Base-by-base conservation (phyloP, 78 protist genomes). In the Dictyostelium intermedium region DNA sequence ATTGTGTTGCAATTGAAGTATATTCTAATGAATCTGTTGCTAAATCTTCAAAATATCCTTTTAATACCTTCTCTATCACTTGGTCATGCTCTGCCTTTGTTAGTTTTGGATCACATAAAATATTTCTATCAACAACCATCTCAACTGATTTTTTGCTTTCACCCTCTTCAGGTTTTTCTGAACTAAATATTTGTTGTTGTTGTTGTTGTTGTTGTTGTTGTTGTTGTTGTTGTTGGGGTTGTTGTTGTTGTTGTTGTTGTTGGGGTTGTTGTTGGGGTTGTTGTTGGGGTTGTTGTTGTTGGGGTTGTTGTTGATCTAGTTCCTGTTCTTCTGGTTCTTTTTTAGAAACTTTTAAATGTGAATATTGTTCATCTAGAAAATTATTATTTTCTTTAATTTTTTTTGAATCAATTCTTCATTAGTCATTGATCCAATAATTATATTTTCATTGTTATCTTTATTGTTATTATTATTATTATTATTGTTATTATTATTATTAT, bases 401-500 rank as follows among this genome's bases (percentile, higher is more conserved):
- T 50, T 27, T 63, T 30, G 4, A 70, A 32, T 32, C 16, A 32
- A 27, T 70, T 25, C 66, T 14, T 56, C 27, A 56, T 56, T 56
- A 56, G 16, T 6, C 20, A 56, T 56, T 56, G 66, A 20, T 20
- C 20, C 27, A 1, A 20, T 5, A 39, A 39, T 56, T 56, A 56
- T 56, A 56, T 56, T 32, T 70, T 30, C 27, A 7, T 56, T 56
- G 20, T 56, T 20, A 20, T 56, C 66, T 8, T 45, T 45, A 45
- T 45, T 45, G 32, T 32, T 25, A 70, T 70, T 25, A 70, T 70
- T 25, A 70, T 70, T 70, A 70, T 70, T 70, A 70, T 70, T 70
- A 70, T 70, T 70, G 32, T 70, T 32, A 70, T 70, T 70, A 11
- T 70, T 70, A 70, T 70, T 70, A 70, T 32, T 74, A 39, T 74